Evolutionary conservation across 768 basidiomycete genomes (phyloP).

Genomic region (Xanthoconium stramineum): DNA sequence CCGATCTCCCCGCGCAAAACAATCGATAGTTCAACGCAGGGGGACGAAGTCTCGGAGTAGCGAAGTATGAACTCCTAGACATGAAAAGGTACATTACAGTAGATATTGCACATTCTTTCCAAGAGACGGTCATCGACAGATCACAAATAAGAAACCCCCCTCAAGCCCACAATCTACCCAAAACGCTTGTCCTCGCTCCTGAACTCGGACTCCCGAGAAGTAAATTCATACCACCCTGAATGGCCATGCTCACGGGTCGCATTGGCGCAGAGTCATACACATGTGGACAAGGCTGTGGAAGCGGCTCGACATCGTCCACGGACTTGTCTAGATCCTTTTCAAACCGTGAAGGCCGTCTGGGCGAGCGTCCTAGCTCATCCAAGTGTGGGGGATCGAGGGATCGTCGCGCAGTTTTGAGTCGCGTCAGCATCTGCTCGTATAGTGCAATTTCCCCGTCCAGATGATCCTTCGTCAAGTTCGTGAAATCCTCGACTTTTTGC

Average conservation of each 20-base stretch:
- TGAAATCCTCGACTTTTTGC: conserved; percentile 72
- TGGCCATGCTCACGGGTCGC: conserved; percentile 70
- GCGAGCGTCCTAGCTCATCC: conserved; percentile 43
- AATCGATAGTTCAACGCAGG: too few relatives aligned
- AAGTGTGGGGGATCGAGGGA: conserved; percentile 50
- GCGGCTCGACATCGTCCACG: conserved; percentile 38
- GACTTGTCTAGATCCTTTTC: conserved; percentile 68
- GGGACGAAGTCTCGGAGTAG: too few relatives aligned
- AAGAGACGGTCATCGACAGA: too few relatives aligned
- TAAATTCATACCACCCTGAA: conserved; percentile 69
- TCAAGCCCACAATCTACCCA: conserved; percentile 57
- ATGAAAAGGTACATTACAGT: too few relatives aligned
- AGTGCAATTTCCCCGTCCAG: conserved; percentile 76
- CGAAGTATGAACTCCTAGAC: too few relatives aligned
- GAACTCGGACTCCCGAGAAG: conserved; percentile 43
- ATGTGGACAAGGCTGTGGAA: conserved; percentile 77
- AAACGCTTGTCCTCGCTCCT: conserved; percentile 47
- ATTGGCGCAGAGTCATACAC: conserved; percentile 74
- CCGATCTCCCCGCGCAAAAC: too few relatives aligned
- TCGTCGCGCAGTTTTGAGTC: conserved; percentile 55
- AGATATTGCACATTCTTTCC: too few relatives aligned
- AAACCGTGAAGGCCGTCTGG: conserved; percentile 69
- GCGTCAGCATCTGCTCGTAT: conserved; percentile 66
- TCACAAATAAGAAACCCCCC: not conserved
- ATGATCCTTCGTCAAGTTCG: conserved; percentile 55